phyloP scores from a whole-genome alignment of 169 alveolate species.

The Theileria parva region DNA sequence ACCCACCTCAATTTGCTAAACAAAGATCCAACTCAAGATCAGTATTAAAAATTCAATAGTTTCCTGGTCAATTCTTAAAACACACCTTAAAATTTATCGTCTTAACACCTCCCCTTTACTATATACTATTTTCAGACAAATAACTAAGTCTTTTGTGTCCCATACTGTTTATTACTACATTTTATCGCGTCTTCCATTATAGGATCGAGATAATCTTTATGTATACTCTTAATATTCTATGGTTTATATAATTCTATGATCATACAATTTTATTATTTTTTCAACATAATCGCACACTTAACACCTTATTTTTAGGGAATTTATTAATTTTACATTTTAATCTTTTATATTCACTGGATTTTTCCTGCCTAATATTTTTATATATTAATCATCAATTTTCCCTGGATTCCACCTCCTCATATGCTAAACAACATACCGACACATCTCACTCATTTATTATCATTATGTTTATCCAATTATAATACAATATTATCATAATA shows the following conservation, averaged over 20 bases:
- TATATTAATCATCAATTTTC: too few species aligned
- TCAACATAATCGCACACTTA: neutral
- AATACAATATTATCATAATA: too few species aligned
- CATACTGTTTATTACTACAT: neutral
- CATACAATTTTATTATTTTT: neutral
- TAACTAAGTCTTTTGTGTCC: neutral
- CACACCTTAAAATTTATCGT: neutral
- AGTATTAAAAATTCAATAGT: neutral
- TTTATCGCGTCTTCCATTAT: neutral
- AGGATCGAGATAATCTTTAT: neutral
- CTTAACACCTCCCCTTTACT: neutral
- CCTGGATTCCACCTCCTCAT: neutral
- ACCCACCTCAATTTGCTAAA: neutral
- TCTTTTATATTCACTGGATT: neutral
- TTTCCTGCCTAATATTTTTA: too few species aligned
- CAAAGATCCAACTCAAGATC: neutral
- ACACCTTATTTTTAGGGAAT: too few species aligned
- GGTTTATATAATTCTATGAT: neutral
- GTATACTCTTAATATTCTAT: neutral
- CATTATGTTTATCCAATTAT: neutral
- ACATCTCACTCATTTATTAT: neutral
- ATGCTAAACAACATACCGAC: neutral
- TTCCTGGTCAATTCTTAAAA: neutral
- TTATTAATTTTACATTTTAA: neutral
- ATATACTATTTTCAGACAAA: neutral